Evolutionary conservation across 2,329 filamentous ascomycete species (phyloP).

Genomic region (Botrytis hyacinthi): DNA sequence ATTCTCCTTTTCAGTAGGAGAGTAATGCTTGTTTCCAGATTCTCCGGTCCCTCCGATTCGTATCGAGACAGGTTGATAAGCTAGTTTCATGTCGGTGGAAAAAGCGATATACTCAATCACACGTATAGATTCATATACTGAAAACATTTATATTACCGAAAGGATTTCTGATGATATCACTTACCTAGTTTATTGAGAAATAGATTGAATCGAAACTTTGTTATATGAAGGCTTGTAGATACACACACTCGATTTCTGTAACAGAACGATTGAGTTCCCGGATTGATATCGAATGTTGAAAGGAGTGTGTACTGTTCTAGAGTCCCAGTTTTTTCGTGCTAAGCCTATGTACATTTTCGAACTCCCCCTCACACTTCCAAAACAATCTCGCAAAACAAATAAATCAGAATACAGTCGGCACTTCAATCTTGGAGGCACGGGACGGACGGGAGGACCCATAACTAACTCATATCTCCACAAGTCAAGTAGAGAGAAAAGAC

Average conservation of each 20-base stretch:
- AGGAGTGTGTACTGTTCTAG: not conserved
- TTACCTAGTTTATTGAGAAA: not conserved
- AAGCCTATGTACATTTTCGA: not conserved
- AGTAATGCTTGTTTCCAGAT: not conserved
- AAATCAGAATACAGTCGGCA: not conserved
- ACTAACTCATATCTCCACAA: not conserved
- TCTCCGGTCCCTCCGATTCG: not conserved
- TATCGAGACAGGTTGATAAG: not conserved
- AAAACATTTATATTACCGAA: not conserved
- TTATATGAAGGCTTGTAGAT: not conserved
- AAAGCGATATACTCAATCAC: not conserved
- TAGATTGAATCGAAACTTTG: not conserved
- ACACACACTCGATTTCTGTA: not conserved
- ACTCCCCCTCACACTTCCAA: not conserved
- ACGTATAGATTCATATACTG: not conserved
- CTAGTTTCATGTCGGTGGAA: not conserved
- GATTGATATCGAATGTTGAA: not conserved
- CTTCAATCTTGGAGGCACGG: not conserved
- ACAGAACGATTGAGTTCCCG: not conserved
- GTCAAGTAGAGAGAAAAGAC: not conserved
- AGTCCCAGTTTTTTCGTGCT: not conserved
- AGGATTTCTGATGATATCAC: not conserved
- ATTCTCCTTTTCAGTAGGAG: not conserved
- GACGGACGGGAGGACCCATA: not conserved
- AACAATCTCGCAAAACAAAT: not conserved